phyloP scores from a whole-genome alignment of 2,329 filamentous ascomycete genomes.

The Herpotrichia juniperi region DNA sequence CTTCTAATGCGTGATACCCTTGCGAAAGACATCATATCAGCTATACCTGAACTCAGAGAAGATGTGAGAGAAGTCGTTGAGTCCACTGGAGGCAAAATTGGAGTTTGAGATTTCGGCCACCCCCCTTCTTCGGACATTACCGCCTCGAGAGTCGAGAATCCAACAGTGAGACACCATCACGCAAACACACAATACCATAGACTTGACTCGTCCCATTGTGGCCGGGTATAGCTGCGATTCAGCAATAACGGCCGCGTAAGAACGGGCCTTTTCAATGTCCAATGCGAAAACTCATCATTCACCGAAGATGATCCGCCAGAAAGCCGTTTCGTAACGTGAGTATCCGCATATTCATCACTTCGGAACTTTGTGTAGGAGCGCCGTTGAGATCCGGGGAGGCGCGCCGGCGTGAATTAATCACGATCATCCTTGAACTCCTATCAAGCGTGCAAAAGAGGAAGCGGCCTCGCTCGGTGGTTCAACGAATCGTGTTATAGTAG shows the following conservation, averaged over 20 bases:
- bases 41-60: slow-evolving; percentile 61
- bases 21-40: slow-evolving; percentile 62
- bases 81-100: slow-evolving; percentile 49
- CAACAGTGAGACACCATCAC: too few species aligned
- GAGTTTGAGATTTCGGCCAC: slow-evolving; percentile 12
- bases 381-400: slow-evolving; percentile 13
- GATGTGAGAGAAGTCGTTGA: slow-evolving; percentile 60
- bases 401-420: slow-evolving; percentile 1
- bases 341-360: not conserved
- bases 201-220: not conserved
- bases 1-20: slow-evolving; percentile 63
- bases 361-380: not conserved
- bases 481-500: slow-evolving; percentile 8
- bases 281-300: not conserved
- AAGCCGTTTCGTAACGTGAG: not conserved
- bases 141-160: not conserved
- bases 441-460: not conserved
- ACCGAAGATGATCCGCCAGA: not conserved
- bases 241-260: not conserved
- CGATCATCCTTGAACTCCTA: not conserved
- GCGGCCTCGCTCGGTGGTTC: not conserved
- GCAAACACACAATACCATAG: not conserved
- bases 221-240: not conserved
- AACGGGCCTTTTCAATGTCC: not conserved
- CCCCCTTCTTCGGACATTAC: not conserved